phyloP scores from a whole-genome alignment of 805 yeast species.

The Blastobotrys chiropterorum region DNA sequence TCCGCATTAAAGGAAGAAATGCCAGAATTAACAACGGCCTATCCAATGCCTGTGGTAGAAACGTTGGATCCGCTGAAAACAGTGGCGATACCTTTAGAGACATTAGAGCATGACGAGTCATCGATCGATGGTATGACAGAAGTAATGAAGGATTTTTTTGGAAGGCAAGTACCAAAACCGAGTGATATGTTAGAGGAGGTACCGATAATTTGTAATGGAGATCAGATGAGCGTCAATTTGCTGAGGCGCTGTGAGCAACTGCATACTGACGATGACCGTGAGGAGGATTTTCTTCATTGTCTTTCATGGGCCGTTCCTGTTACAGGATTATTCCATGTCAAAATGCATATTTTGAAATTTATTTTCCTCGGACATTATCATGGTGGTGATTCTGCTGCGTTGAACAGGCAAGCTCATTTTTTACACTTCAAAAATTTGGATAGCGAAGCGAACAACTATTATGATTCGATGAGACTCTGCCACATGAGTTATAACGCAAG shows the following conservation, averaged over 20 bases:
- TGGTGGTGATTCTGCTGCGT: neutral
- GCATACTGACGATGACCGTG: neutral
- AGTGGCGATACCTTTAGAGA: neutral
- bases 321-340: neutral
- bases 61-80: neutral
- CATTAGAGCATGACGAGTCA: neutral
- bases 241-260: neutral
- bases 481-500: neutral
- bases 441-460: neutral
- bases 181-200: neutral
- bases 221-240: neutral
- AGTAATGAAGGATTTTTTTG: neutral
- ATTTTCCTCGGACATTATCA: neutral
- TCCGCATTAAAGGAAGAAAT: neutral
- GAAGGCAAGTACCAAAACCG: neutral
- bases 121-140: neutral
- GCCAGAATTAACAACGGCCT: neutral
- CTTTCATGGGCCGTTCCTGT: neutral
- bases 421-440: neutral
- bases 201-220: neutral
- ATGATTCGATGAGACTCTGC: neutral
- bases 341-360: neutral
- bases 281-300: neutral
- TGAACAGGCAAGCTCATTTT: neutral
- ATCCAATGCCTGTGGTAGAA: neutral